phyloP scores from a whole-genome alignment of 805 yeast genomes.

The Ogataea ganodermae region DNA sequence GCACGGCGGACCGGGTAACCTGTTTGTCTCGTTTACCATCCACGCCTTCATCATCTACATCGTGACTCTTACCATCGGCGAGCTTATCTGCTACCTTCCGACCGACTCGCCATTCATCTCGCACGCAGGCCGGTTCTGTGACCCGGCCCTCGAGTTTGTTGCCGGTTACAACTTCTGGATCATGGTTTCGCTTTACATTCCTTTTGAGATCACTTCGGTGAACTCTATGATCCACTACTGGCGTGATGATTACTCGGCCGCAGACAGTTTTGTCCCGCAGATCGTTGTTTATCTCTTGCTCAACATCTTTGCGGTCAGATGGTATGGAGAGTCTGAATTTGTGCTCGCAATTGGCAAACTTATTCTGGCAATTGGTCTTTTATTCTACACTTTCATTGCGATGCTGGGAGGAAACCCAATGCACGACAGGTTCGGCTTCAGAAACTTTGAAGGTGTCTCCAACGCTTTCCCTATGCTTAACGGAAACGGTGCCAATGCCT shows the following conservation, averaged over 20 bases:
- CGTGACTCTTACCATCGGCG: slow-evolving; percentile 73
- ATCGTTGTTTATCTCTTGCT: slow-evolving; percentile 61
- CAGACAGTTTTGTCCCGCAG: slow-evolving; percentile 66
- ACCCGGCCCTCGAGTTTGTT: slow-evolving; percentile 71
- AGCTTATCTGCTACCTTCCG: slow-evolving; percentile 76
- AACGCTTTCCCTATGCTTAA: slow-evolving; percentile 56
- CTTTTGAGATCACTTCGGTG: slow-evolving; percentile 81
- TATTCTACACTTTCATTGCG: slow-evolving; percentile 72
- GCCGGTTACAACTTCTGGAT: slow-evolving; percentile 83
- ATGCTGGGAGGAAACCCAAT: slow-evolving; percentile 89
- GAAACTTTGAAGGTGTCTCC: slow-evolving; percentile 26
- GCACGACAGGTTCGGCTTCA: slow-evolving; percentile 43
- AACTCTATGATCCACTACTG: slow-evolving; percentile 79
- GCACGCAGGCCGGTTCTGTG: slow-evolving; percentile 73
- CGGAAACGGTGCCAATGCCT: slow-evolving; percentile 63
- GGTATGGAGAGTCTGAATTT: slow-evolving; percentile 83
- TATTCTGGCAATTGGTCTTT: slow-evolving; percentile 70
- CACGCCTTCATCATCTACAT: slow-evolving; percentile 70
- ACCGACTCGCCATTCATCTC: slow-evolving; percentile 75
- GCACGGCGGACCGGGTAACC: slow-evolving; percentile 69
- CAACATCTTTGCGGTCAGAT: slow-evolving; percentile 70
- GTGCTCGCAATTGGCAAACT: slow-evolving; percentile 76
- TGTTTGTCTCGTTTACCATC: slow-evolving; percentile 62
- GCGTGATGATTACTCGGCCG: slow-evolving; percentile 76
- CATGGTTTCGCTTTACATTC: slow-evolving; percentile 73